Evolutionary conservation across 257 asterid species (phyloP).

Genomic region (Nicotiana benthamiana): DNA sequence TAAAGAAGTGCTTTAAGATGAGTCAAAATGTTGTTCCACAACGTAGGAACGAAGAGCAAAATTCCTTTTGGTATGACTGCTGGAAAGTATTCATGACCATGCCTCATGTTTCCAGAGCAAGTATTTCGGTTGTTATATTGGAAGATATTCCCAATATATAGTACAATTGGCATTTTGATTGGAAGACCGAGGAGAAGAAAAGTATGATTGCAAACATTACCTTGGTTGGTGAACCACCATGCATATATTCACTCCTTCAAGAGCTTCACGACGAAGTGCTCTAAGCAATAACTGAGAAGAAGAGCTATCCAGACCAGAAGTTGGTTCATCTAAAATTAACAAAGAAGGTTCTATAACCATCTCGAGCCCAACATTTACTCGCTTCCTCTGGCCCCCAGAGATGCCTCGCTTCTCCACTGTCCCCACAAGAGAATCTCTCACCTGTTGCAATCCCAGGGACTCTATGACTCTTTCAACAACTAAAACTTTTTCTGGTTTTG

Average conservation of each 20-base stretch:
- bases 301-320: constrained; percentile 92
- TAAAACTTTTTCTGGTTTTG: constrained; percentile 77
- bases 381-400: constrained; percentile 94
- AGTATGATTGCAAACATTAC: constrained; percentile 23
- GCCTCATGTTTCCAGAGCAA: background rate
- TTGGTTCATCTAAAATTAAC: constrained; percentile 84
- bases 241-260: constrained; percentile 89
- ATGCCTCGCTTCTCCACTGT: constrained; percentile 90
- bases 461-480: constrained; percentile 85
- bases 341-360: constrained; percentile 97
- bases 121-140: background rate
- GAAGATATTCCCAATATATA: background rate
- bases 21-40: background rate
- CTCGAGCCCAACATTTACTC: constrained; percentile 95
- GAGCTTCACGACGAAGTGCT: constrained; percentile 95
- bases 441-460: constrained; percentile 72
- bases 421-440: constrained; percentile 74
- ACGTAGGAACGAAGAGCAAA: background rate
- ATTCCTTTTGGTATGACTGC: background rate
- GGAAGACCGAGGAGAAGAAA: background rate
- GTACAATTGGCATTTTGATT: background rate
- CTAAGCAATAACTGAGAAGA: constrained; percentile 89
- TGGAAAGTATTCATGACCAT: background rate
- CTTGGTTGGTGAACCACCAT: constrained; percentile 98
- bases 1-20: background rate